These are phyloP conservation scores for Sanghuangporus weigelae DNA, from an alignment of 1,284 basidiomycete genomes.

Conservation along the genomic window DNA sequence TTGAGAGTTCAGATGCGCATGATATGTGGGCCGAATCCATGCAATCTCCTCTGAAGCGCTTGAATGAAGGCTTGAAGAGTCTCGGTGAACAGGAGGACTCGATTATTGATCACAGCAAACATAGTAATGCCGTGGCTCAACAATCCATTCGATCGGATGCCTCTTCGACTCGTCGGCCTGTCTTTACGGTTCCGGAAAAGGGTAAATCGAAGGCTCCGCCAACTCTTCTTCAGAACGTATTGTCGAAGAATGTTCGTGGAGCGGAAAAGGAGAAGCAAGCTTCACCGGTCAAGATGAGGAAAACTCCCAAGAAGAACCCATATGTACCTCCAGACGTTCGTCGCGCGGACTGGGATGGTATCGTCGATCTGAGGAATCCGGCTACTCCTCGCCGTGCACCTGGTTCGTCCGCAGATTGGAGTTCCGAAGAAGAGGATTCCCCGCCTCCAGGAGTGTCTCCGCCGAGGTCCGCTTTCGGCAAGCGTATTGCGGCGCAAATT, in stretches of 20 bases:
- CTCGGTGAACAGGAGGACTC: conserved; percentile 38
- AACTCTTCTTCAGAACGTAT: conserved; percentile 43
- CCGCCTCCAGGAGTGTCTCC: conserved; percentile 72
- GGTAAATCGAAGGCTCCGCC: conserved; percentile 32
- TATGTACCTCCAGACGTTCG: conserved; percentile 50
- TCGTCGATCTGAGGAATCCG: conserved; percentile 56
- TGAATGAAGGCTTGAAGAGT: conserved; percentile 64
- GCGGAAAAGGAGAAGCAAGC: conserved; percentile 27
- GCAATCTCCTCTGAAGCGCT: conserved; percentile 70
- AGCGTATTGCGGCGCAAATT: conserved; percentile 53
- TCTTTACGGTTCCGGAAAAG: conserved; percentile 30
- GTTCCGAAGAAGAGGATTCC: conserved; percentile 26
- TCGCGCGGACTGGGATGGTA: conserved; percentile 62
- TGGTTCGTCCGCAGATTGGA: conserved; percentile 18
- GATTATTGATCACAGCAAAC: conserved; percentile 11
- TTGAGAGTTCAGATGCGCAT: conserved; percentile 31
- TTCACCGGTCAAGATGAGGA: conserved; percentile 44
- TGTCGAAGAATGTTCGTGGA: conserved; percentile 42
- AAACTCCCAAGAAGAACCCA: conserved; percentile 54
- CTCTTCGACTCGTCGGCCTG: conserved; percentile 19
- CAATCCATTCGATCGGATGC: conserved; percentile 13
- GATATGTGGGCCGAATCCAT: conserved; percentile 56
- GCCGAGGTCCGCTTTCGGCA: conserved; percentile 78
- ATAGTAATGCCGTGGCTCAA: conserved; percentile 20
- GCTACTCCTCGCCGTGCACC: conserved; percentile 27